Evolutionary conservation across 345 rosid species (phyloP).

Genomic region (Physaria fendleri): DNA sequence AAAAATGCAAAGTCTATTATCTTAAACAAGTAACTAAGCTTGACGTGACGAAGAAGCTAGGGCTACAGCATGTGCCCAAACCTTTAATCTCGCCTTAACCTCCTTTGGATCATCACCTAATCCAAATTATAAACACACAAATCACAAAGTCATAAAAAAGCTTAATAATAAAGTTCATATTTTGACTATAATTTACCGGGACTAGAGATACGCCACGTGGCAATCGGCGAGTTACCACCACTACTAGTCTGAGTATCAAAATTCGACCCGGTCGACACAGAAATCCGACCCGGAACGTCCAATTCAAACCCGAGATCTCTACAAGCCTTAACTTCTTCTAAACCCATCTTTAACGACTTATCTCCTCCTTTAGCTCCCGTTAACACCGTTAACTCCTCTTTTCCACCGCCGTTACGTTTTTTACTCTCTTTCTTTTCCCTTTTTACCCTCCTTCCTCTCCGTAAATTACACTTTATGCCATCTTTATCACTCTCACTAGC

Average conservation of each 20-base stretch:
- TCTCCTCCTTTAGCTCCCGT: conserved; percentile 82
- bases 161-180: not conserved
- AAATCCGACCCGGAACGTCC: conserved; percentile 56
- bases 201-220: conserved; percentile 87
- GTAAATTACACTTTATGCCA: not conserved
- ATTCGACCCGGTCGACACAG: conserved; percentile 37
- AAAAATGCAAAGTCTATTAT: not conserved
- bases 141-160: not conserved
- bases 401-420: conserved; percentile 29
- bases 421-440: conserved; percentile 18
- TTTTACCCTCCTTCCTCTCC: conserved; percentile 18
- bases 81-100: conserved; percentile 90
- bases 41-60: conserved; percentile 57
- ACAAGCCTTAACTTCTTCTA: conserved; percentile 84
- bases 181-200: conserved; percentile 54
- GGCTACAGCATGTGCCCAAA: conserved; percentile 98
- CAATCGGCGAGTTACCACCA: conserved; percentile 79
- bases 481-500: conserved; percentile 39
- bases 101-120: conserved; percentile 93
- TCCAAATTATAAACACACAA: not conserved
- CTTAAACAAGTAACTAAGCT: not conserved
- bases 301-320: conserved; percentile 86
- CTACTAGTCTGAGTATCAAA: conserved; percentile 59
- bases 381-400: conserved; percentile 57
- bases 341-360: conserved; percentile 66